Base-by-base conservation (phyloP, 495 filamentous ascomycete genomes). In the Bryoglossum gracile region DNA sequence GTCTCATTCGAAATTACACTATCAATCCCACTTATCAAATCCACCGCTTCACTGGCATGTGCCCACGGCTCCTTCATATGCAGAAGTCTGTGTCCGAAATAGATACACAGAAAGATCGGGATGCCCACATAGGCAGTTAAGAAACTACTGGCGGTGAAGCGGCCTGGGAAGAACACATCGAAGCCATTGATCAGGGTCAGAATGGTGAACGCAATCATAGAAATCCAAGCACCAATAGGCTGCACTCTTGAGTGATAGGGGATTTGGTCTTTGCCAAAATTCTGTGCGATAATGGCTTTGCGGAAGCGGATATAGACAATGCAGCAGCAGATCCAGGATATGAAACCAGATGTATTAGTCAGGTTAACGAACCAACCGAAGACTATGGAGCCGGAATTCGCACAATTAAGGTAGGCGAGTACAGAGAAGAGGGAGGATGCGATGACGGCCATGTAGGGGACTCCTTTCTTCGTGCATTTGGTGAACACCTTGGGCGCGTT, bases 341-440 rank as follows among this genome's bases (percentile, higher is more conserved):
- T 80, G 57, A 81, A 80, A 1, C 69, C 77, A 0, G 72, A 74
- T 2, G 71, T 78, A 51, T 78, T 82, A 33, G 75, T 79, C 35
- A 79, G 65, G 58, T 77, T 81, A 40, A 80, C 66, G 38, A 82
- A 74, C 79, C 80, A 82, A 54, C 18, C 17, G 18, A 94, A 94
- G 3, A 95, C 85, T 0, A 65, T 69, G 37, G 72, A 72, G 0
- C 84, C 78, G 57, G 78, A 78, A 56, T 72, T 76, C 40, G 75
- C 72, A 1, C 86, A 82, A 64, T 88, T 94, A 74, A 94, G 79
- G 68, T 80, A 91, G 6, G 84, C 87, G 8, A 92, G 74, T 1
- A 81, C 69, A 16, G 73, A 75, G 58, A 94, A 79, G 0, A 74
- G 5, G 2, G 85, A 68, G 9, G 78, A 81, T 0, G 80, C 55